phyloP scores from a whole-genome alignment of 1,139 yeast genomes.

The Starmera stellimalicola region DNA sequence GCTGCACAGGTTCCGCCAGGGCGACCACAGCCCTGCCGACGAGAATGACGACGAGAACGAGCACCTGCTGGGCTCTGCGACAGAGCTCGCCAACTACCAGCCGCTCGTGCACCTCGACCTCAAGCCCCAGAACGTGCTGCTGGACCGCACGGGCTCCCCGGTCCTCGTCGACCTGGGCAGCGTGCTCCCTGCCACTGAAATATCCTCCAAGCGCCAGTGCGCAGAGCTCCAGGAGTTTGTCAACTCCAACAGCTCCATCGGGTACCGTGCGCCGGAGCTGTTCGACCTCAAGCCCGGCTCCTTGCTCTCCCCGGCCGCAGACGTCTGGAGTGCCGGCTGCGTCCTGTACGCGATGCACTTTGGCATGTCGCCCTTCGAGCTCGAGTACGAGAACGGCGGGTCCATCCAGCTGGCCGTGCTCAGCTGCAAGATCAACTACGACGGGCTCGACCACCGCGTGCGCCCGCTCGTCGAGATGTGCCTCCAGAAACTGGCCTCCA shows the following conservation, averaged over 20 bases:
- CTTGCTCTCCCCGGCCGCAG: constrained; percentile 61
- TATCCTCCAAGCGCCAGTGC: not conserved
- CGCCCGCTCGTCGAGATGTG: constrained; percentile 43
- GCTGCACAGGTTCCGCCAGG: constrained; percentile 56
- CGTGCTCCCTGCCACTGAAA: not conserved
- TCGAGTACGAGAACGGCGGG: constrained; percentile 77
- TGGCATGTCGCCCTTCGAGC: constrained; percentile 79
- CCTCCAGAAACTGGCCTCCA: constrained; percentile 20
- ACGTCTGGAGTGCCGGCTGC: constrained; percentile 90
- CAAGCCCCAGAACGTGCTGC: constrained; percentile 84
- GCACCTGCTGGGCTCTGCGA: constrained; percentile 16
- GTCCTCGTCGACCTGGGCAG: constrained; percentile 83
- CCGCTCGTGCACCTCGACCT: constrained; percentile 52
- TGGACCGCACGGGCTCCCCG: constrained; percentile 63
- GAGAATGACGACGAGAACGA: constrained; percentile 3
- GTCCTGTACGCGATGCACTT: constrained; percentile 68
- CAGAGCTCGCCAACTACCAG: constrained; percentile 34
- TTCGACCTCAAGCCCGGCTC: constrained; percentile 64
- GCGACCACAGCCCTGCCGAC: not conserved
- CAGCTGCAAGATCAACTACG: constrained; percentile 57
- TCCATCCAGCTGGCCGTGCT: constrained; percentile 68
- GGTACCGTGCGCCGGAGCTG: constrained; percentile 86
- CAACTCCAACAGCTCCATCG: constrained; percentile 78
- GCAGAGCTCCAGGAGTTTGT: constrained; percentile 59
- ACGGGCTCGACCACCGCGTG: constrained; percentile 33